Conservation (phyloP, 139 green algal genomes). For the Picochlorum sp. region DNA sequence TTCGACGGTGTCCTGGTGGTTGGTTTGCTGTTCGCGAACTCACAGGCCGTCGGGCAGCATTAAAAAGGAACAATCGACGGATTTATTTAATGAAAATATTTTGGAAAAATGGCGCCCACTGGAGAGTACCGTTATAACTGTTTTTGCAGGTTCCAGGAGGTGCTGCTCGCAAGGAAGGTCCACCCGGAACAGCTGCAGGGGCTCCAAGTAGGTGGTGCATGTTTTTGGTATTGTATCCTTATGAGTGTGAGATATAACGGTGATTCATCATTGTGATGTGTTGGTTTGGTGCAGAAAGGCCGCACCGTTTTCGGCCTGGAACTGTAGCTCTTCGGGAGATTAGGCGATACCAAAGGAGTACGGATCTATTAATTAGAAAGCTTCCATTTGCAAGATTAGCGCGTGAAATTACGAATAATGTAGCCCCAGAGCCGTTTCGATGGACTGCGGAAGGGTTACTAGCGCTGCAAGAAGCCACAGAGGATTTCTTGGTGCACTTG, state of each 20-base stretch:
- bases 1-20: too few species aligned
- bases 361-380: slow-evolving; percentile 68
- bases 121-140: background rate
- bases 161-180: background rate
- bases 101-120: too few species aligned
- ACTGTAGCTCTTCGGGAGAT: slow-evolving; percentile 64
- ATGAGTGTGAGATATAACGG: too few species aligned
- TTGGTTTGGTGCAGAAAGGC: slow-evolving; percentile 17
- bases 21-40: too few species aligned
- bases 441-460: slow-evolving; percentile 86
- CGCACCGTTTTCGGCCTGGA: slow-evolving; percentile 40
- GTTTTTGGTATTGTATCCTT: background rate
- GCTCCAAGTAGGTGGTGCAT: background rate
- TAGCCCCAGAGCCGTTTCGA: slow-evolving; percentile 88
- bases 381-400: slow-evolving; percentile 68
- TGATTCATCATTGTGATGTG: background rate
- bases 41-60: too few species aligned
- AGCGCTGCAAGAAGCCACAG: slow-evolving; percentile 86
- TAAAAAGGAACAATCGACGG: too few species aligned
- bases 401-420: slow-evolving; percentile 81
- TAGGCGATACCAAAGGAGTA: slow-evolving; percentile 58
- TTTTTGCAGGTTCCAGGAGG: background rate
- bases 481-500: slow-evolving; percentile 91
- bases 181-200: background rate
- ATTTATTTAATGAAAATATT: too few species aligned